Base-by-base conservation (phyloP, 805 yeast species). In the Candida maesae region DNA sequence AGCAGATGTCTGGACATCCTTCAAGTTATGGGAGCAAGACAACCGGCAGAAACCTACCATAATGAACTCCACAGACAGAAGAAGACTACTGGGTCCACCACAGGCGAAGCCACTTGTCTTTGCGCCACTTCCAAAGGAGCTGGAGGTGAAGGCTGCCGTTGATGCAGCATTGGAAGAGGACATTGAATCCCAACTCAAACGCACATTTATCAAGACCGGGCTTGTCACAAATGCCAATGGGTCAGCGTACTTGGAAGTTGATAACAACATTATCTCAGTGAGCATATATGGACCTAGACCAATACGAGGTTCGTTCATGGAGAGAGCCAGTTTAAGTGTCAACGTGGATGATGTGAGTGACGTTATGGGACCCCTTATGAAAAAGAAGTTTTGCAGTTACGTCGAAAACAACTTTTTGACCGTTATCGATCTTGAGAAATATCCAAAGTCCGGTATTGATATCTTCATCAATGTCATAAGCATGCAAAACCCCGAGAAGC, bases 221-320 rank as follows among this genome's bases (percentile, higher is more conserved):
- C 64, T 81, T 26, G 71, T 84, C 25, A 71, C 77, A 25, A 84
- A 84, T 53, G 80, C 89, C 39, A 80, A 79, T 53, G 97, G 98
- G 3, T 87, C 95, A 16, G 75, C 95, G 3, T 85, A 83, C 50
- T 56, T 87, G 16, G 97, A 90, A 60, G 65, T 70, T 0, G 84
- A 76, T 24, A 53, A 53, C 5, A 56, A 56, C 26, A 52, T 56
- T 11, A 71, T 76, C 19, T 75, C 76, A 19, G 82, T 83, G 1
- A 73, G 88, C 4, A 80, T 91, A 0, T 85, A 80, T 61, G 98
- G 98, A 0, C 98, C 98, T 4, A 72, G 89, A 50, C 96, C 98
- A 7, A 79, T 77, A 46, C 70, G 85, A 45, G 87, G 88, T 2
- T 74, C 86, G 4, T 86, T 82, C 58, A 70, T 76, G 28, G 79